Percentiles rank a stretch among this genome's conserved stretches.
Evolutionary conservation across 1,284 basidiomycete genomes (phyloP).

Genomic region (Heterobasidion parviporum): DNA sequence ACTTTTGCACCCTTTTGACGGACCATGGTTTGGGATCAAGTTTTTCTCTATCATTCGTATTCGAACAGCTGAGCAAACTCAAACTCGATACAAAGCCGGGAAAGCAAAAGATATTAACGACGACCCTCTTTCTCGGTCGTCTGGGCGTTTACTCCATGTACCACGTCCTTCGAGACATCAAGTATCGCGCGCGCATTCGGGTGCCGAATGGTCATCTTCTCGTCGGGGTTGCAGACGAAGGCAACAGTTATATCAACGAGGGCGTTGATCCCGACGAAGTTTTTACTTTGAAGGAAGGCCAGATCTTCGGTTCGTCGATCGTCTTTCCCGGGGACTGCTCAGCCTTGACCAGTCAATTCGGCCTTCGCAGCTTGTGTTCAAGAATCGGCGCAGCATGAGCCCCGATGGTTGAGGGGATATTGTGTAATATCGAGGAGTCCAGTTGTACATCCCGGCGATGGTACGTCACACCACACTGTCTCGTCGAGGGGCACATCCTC

Average conservation of each 20-base stretch:
- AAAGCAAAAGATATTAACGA: constrained; percentile 27
- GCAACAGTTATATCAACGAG: constrained; percentile 39
- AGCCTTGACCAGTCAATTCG: not conserved
- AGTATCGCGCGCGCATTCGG: constrained; percentile 60
- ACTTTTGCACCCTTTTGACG: constrained; percentile 37
- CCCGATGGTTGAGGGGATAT: constrained; percentile 42
- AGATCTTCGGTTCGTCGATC: constrained; percentile 45
- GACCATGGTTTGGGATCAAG: constrained; percentile 38
- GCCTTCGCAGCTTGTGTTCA: constrained; percentile 43
- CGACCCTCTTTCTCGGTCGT: constrained; percentile 47
- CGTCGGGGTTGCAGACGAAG: constrained; percentile 72
- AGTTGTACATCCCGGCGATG: constrained; percentile 58
- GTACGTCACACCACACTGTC: constrained; percentile 64
- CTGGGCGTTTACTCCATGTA: constrained; percentile 24
- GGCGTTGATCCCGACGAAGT: constrained; percentile 34
- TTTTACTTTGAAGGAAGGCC: constrained; percentile 37
- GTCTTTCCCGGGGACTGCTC: not conserved
- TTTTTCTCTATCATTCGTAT: constrained; percentile 37
- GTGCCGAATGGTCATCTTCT: constrained; percentile 55
- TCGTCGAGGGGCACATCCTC: not conserved
- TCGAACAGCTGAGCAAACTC: constrained; percentile 39
- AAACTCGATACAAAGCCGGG: constrained; percentile 33
- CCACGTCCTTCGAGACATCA: constrained; percentile 38
- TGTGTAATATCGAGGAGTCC: constrained; percentile 57
- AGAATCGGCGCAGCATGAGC: constrained; percentile 29